Percentiles rank a stretch among this genome's conserved stretches.
Conservation (phyloP, 2,329 filamentous ascomycete species). For the Ascochyta koolunga region DNA sequence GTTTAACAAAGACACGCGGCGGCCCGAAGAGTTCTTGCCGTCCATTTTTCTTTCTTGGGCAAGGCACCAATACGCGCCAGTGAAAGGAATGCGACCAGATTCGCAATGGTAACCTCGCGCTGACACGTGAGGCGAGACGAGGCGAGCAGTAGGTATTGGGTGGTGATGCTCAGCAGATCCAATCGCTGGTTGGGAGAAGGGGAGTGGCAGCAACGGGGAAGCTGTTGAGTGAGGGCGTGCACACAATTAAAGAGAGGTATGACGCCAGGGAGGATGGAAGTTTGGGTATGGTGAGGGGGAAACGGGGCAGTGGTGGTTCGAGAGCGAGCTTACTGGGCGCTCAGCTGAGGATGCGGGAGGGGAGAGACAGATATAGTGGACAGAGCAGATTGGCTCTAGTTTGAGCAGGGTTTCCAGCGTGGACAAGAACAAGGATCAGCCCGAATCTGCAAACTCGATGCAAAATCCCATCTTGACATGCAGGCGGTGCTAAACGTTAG, state of each 20-base stretch:
- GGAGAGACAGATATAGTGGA: conserved; percentile 17
- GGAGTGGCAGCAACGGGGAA: background rate
- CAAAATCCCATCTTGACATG: conserved; percentile 22
- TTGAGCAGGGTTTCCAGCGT: conserved; percentile 3
- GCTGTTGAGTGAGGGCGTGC: background rate
- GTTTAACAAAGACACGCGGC: conserved; percentile 59
- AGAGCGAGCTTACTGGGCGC: conserved; percentile 13
- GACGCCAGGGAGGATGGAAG: background rate
- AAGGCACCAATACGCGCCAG: conserved; percentile 38
- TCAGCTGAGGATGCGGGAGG: conserved; percentile 9
- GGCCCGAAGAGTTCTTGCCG: conserved; percentile 58
- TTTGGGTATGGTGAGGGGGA: background rate
- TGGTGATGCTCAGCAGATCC: conserved; percentile 1
- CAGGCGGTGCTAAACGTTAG: conserved; percentile 16
- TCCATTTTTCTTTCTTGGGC: conserved; percentile 51
- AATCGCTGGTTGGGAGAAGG: background rate
- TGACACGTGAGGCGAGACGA: conserved; percentile 28
- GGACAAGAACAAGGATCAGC: conserved; percentile 15
- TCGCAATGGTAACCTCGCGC: conserved; percentile 17
- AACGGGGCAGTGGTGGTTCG: background rate
- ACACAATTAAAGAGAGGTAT: background rate
- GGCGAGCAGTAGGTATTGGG: background rate
- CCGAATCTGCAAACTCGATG: conserved; percentile 18
- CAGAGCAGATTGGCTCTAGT: conserved; percentile 18
- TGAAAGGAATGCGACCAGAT: conserved; percentile 35